Base-by-base conservation (phyloP, 192 early-diverging fungal species). In the Coemansia sp. region DNA sequence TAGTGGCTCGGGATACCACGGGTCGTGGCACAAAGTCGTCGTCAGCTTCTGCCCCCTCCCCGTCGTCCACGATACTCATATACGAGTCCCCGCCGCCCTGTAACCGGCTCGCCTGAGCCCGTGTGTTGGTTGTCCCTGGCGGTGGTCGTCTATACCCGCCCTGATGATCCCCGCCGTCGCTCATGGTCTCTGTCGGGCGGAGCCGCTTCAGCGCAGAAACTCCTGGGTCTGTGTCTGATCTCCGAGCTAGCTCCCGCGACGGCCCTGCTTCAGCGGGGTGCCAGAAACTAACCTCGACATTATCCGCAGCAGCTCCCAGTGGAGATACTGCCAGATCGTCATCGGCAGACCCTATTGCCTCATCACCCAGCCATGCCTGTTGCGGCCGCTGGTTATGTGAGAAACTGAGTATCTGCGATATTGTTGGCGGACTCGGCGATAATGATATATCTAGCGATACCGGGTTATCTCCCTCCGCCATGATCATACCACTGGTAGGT, bases 391-490 rank as follows among this genome's bases (percentile, higher is more conserved):
- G 42, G 42, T 48, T 31, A 17, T 50, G 39, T 32, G 55, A 15
- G 23, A 23, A 31, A 41, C 55, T 55, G 51, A 70, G 39, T 21
- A 70, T 36, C 61, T 70, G 68, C 36, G 68, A 63, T 21, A 63
- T 62, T 6, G 62, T 63, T 0, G 68, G 68, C 51, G 62, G 68
- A 41, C 68, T 70, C 9, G 68, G 60, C 53, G 57, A 58, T 8
- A 27, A 23, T 23, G 50, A 45, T 4, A n/a, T 17, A 45, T 45
- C 17, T 5, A 45, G 4, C 3, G 44, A 50, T 45, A 5, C 42
- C 2, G 42, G 15, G n/a, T 50, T 21, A 42, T 14, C 41, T 4
- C 15, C 41, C 11, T 14, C 41, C 10, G 11, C 41, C 41, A 42
- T 42, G 41, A 42, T 27, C 27, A 27, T 27, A 27, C 27, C 2